Base-by-base conservation (phyloP, 1,139 yeast species). In the Scheffersomyces quercinus region DNA sequence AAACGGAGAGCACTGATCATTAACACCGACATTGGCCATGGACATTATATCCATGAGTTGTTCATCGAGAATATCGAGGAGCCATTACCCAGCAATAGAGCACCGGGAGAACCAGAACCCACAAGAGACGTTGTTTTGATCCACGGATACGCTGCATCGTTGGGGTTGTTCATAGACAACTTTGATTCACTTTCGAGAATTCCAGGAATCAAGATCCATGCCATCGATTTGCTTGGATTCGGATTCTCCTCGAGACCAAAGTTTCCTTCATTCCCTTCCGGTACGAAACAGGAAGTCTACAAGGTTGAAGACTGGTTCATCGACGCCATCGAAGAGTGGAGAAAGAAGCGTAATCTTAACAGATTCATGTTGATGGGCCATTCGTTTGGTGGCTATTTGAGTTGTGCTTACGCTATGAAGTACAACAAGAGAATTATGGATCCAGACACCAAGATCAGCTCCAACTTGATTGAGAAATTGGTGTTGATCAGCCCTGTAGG, bases 371-470 rank as follows among this genome's bases (percentile, higher is more conserved):
- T 93, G 20, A 76, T 93, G 47, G 97, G 96, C 1, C 99, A 93
- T 64, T 90, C 98, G 0, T 81, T 90, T 56, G 99, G 99, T 14
- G 98, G 97, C 0, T 90, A 90, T 56, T 66, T 93, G 46, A 83
- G 95, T 20, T 78, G 86, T 48, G 82, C 88, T 9, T 93, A 93
- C 62, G 83, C 93, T 6, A 55, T 83, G 54, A 83, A 83, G 53
- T 85, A 88, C 59, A 71, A 73, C 52, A 62, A 60, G 36, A 39
- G 33, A 13, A 34, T 41, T 15, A 30, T 35, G n/a, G 43, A 38
- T 12, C 42, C 36, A 13, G 41, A 42, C 4, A 46, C 55, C 3
- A 62, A 63, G 1, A 42, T 39, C 10, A 40, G 41, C 5, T 47
- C 50, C 10, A 60, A 57, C 37, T 50, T 72, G 49, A 60, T 73